These are phyloP conservation scores for Purpureocillium lavendulum DNA, from an alignment of 2,329 filamentous ascomycete species.

Conservation along the genomic window DNA sequence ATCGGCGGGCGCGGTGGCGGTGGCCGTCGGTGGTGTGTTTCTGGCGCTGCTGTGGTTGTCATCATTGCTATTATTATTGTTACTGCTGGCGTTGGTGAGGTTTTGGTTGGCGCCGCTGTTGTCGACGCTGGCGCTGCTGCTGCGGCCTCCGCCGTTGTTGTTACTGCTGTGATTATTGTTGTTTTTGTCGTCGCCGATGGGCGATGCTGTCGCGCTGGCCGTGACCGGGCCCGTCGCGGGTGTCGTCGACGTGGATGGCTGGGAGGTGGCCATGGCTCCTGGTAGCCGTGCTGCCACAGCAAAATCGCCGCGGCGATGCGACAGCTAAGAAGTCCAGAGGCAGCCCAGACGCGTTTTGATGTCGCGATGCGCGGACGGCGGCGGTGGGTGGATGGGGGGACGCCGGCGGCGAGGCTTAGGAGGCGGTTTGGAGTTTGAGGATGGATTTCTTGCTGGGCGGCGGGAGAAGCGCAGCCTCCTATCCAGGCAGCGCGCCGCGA, in stretches of 20 bases:
- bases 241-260: constrained; percentile 27
- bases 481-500: constrained; percentile 4
- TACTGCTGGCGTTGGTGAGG: not conserved
- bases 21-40: not conserved
- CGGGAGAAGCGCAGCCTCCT: constrained; percentile 11
- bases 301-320: constrained; percentile 28
- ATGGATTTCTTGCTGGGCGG: constrained; percentile 17
- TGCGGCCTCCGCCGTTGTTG: not conserved
- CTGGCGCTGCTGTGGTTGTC: no score
- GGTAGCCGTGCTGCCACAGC: constrained; percentile 9
- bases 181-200: constrained; percentile 19
- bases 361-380: constrained; percentile 7
- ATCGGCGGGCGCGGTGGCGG: constrained; percentile 10
- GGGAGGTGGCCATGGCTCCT: constrained; percentile 24
- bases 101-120: no score
- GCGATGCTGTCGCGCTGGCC: constrained; percentile 16
- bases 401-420: constrained; percentile 5
- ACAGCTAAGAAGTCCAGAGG: constrained; percentile 6
- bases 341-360: constrained; percentile 1
- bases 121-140: no score
- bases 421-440: constrained; percentile 7
- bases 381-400: constrained; percentile 7
- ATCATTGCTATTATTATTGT: no score
- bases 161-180: not conserved
- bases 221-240: constrained; percentile 23